These are phyloP conservation scores for Nothopassalora personata DNA, from an alignment of 2,329 filamentous ascomycete genomes.

Conservation along the genomic window DNA sequence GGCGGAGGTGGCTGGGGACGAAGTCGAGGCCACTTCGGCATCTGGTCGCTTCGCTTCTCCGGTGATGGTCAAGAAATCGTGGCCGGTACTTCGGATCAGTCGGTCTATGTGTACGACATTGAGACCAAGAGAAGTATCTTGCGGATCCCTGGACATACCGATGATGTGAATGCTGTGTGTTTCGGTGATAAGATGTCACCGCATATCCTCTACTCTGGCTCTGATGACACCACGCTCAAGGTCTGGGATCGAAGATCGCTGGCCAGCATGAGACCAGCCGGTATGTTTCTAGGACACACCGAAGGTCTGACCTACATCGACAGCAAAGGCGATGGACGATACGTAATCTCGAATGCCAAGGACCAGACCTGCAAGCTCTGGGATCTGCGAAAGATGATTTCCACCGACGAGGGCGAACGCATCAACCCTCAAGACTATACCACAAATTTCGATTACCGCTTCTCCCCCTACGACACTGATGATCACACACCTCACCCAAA, in stretches of 20 bases:
- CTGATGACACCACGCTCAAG: constrained; percentile 88
- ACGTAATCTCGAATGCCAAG: constrained; percentile 89
- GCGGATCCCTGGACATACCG: constrained; percentile 68
- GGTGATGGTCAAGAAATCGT: constrained; percentile 88
- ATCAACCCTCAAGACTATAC: constrained; percentile 54
- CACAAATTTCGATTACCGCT: constrained; percentile 70
- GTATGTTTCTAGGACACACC: constrained; percentile 60
- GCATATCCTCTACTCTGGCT: constrained; percentile 92
- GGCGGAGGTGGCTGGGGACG: constrained; percentile 26
- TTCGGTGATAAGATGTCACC: constrained; percentile 85
- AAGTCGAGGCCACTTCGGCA: constrained; percentile 30
- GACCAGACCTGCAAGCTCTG: constrained; percentile 97
- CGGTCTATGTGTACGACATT: constrained; percentile 87
- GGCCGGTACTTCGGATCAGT: constrained; percentile 73
- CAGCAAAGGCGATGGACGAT: constrained; percentile 82
- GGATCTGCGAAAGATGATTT: constrained; percentile 88
- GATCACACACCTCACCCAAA: constrained; percentile 68
- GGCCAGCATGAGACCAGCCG: constrained; percentile 57
- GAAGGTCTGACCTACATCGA: constrained; percentile 63
- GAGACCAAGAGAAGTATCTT: constrained; percentile 72
- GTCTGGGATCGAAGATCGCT: constrained; percentile 85
- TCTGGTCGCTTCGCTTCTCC: constrained; percentile 90
- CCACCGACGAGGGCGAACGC: constrained; percentile 57
- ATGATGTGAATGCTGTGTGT: constrained; percentile 95
- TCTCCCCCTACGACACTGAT: constrained; percentile 58